These are phyloP conservation scores for Hypoxylon crocopeplum DNA, from an alignment of 495 filamentous ascomycete genomes.

Conservation along the genomic window DNA sequence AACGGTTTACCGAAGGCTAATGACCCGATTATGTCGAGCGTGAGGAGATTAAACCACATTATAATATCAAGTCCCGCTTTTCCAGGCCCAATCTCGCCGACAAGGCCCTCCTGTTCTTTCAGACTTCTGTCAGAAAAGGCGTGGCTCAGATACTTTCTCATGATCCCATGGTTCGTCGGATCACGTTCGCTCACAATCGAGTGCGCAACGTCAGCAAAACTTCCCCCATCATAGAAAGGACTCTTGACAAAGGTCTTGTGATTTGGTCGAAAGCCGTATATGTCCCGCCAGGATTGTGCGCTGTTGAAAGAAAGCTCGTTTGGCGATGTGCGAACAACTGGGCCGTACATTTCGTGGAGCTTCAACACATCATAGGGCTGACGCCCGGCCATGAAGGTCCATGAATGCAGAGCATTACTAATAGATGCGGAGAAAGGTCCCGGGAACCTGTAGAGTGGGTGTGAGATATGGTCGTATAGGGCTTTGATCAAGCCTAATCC, in stretches of 20 bases:
- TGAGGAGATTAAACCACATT: constrained; percentile 61
- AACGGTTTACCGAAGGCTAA: constrained; percentile 63
- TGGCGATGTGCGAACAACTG: constrained; percentile 52
- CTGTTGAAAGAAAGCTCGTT: constrained; percentile 51
- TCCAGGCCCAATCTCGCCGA: constrained; percentile 36
- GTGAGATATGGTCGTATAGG: too few relatives aligned
- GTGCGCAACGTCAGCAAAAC: too few relatives aligned
- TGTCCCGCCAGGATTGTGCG: constrained; percentile 48
- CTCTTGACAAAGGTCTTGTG: constrained; percentile 30
- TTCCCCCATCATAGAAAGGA: too few relatives aligned
- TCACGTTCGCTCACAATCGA: too few relatives aligned
- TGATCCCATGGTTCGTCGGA: too few relatives aligned
- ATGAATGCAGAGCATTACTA: too few relatives aligned
- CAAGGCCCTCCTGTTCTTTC: constrained; percentile 51
- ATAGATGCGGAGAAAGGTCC: too few relatives aligned
- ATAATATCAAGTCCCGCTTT: constrained; percentile 38
- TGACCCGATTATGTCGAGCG: constrained; percentile 67
- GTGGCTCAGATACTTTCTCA: too few relatives aligned
- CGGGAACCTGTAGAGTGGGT: too few relatives aligned
- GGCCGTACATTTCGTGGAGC: constrained; percentile 32
- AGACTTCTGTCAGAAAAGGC: constrained; percentile 37
- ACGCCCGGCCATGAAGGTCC: too few relatives aligned
- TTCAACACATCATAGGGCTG: too few relatives aligned
- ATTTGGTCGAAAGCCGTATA: constrained; percentile 39
- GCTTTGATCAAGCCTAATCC: too few relatives aligned